Conservation (phyloP, 441 rosid species). For the Viola pubescens region DNA sequence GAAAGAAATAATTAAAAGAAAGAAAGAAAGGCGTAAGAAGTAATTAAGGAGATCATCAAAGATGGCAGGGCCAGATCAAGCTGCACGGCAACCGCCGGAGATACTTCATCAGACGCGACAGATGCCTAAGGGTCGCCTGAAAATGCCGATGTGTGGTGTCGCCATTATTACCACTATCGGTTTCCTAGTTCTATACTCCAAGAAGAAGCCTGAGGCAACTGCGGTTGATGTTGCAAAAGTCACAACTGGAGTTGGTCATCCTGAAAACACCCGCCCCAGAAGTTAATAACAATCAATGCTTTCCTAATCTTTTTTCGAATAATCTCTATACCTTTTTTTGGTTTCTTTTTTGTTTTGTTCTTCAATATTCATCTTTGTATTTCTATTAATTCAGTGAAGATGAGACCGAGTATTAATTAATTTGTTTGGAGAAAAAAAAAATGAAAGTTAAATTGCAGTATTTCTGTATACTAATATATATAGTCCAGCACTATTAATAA, state of each 20-base stretch:
- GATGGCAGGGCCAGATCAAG: slow-evolving; percentile 34
- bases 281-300: slow-evolving; percentile 2
- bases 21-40: neutral
- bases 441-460: too few relatives aligned
- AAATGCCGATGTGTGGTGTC: slow-evolving; percentile 28
- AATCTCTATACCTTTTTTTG: too few relatives aligned
- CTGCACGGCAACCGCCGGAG: slow-evolving; percentile 23
- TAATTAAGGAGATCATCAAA: too few relatives aligned
- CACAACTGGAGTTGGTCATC: slow-evolving; percentile 27
- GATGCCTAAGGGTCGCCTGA: slow-evolving; percentile 18
- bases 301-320: too few relatives aligned
- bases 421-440: too few relatives aligned
- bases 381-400: too few relatives aligned
- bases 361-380: too few relatives aligned
- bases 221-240: slow-evolving; percentile 63
- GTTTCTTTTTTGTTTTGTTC: too few relatives aligned
- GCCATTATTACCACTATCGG: slow-evolving; percentile 33
- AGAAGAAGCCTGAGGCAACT: slow-evolving; percentile 63
- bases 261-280: slow-evolving; percentile 44
- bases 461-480: too few relatives aligned
- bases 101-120: slow-evolving; percentile 33
- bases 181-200: slow-evolving; percentile 40
- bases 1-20: neutral
- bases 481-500: too few relatives aligned
- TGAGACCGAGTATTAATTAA: too few relatives aligned